Percentiles rank a stretch among this genome's conserved stretches.
phyloP scores from a whole-genome alignment of 2,329 filamentous ascomycete species.

The Colletotrichum costaricense region DNA sequence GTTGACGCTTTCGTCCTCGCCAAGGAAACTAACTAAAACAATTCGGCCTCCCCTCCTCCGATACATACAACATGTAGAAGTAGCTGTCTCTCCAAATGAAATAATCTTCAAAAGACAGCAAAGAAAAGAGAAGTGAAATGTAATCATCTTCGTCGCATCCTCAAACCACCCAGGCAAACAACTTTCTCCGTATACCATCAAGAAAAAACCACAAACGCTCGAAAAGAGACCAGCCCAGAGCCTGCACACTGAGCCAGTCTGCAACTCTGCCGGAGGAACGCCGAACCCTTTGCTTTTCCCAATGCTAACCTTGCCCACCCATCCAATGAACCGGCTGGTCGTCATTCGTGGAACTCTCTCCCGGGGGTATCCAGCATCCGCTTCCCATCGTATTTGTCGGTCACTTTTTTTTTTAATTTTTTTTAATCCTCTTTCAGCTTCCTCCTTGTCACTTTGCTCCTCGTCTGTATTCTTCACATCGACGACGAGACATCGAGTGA shows the following conservation, averaged over 20 bases:
- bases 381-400: background rate
- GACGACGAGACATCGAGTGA: slow-evolving; percentile 44
- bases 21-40: slow-evolving; percentile 22
- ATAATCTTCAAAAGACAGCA: background rate
- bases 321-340: slow-evolving; percentile 26
- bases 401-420: background rate
- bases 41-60: background rate
- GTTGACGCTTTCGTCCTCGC: slow-evolving; percentile 12
- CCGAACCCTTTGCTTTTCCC: slow-evolving; percentile 33
- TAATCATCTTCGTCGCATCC: background rate
- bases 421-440: background rate
- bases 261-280: slow-evolving; percentile 19
- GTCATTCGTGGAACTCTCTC: slow-evolving; percentile 24
- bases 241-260: background rate
- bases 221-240: slow-evolving; percentile 4
- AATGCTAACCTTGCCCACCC: slow-evolving; percentile 20
- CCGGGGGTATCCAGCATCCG: slow-evolving; percentile 26
- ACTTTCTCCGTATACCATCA: background rate
- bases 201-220: slow-evolving; percentile 30
- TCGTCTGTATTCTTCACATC: slow-evolving; percentile 1
- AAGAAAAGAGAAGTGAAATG: slow-evolving; percentile 11
- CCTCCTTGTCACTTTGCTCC: no score
- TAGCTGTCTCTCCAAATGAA: slow-evolving; percentile 12
- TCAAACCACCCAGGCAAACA: background rate
- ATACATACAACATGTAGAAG: background rate